Evolutionary conservation across 2,329 filamentous ascomycete genomes (phyloP).

Genomic region (Chaetomium sp.): DNA sequence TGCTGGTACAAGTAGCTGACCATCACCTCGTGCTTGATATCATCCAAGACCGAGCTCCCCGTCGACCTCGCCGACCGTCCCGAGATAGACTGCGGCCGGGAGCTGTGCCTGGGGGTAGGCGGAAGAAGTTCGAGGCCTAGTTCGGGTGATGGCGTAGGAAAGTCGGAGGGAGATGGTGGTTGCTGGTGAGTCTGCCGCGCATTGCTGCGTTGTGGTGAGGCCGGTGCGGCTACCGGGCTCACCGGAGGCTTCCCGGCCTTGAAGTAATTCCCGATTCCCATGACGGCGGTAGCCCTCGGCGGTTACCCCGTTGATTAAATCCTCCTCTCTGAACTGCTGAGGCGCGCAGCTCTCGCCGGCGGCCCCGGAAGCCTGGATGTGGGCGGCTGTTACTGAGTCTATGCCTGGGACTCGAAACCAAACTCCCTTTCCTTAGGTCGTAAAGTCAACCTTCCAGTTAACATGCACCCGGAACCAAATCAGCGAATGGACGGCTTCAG

Average conservation of each 20-base stretch:
- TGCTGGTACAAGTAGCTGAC: conserved; percentile 78
- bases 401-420: background rate
- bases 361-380: too few species aligned
- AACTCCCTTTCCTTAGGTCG: background rate
- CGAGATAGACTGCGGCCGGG: conserved; percentile 47
- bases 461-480: background rate
- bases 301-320: conserved; percentile 1
- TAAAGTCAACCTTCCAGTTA: conserved; percentile 1
- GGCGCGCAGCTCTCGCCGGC: too few species aligned
- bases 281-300: conserved; percentile 28
- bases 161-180: conserved; percentile 32
- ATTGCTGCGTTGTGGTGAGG: conserved; percentile 13
- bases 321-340: background rate
- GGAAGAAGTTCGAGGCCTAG: conserved; percentile 43
- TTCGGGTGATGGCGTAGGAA: conserved; percentile 25
- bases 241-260: conserved; percentile 43
- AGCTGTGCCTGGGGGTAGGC: conserved; percentile 42
- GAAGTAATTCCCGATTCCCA: conserved; percentile 60
- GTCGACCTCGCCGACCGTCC: conserved; percentile 41
- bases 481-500: conserved; percentile 19
- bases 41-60: conserved; percentile 54
- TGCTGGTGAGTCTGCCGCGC: background rate
- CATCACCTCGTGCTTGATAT: conserved; percentile 78
- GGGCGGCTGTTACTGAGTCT: background rate
- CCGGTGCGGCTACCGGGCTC: background rate